Evolutionary conservation across 2,329 filamentous ascomycete species (phyloP).

Genomic region (Xylariaceae sp.): DNA sequence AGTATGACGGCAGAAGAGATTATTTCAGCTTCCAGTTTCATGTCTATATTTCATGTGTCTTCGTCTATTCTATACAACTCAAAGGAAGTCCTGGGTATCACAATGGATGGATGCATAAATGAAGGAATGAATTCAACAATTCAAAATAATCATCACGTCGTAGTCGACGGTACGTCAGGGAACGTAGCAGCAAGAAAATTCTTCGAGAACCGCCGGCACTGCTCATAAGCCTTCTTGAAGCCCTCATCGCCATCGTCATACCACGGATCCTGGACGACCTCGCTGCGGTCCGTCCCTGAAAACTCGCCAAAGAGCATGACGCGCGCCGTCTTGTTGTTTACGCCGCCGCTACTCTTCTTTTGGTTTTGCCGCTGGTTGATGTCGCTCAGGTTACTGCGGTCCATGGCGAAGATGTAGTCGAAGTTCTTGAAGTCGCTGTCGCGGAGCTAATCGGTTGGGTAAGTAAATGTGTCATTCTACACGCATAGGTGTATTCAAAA

Average conservation of each 20-base stretch:
- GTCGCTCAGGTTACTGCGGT: slow-evolving; percentile 79
- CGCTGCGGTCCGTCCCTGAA: slow-evolving; percentile 62
- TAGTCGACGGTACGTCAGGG: slow-evolving; percentile 26
- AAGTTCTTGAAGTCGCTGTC: slow-evolving; percentile 75
- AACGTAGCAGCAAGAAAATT: slow-evolving; percentile 67
- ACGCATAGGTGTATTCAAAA: neutral
- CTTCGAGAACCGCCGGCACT: slow-evolving; percentile 70
- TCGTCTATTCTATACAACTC: too few relatives aligned
- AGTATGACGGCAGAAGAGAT: too few relatives aligned
- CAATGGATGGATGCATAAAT: too few relatives aligned
- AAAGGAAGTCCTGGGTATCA: too few relatives aligned
- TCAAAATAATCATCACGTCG: slow-evolving; percentile 6
- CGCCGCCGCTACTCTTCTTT: too few relatives aligned
- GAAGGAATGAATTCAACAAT: too few relatives aligned
- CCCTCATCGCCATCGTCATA: slow-evolving; percentile 81
- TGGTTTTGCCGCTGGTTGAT: slow-evolving; percentile 56
- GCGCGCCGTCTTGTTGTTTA: slow-evolving; percentile 55
- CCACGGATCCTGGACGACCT: slow-evolving; percentile 85
- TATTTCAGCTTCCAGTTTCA: too few relatives aligned
- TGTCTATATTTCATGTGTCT: too few relatives aligned
- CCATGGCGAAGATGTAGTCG: slow-evolving; percentile 96
- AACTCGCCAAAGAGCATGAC: slow-evolving; percentile 83
- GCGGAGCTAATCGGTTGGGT: slow-evolving; percentile 48
- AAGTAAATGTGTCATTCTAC: too few relatives aligned
- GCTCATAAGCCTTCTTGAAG: slow-evolving; percentile 83